These are phyloP conservation scores for Rhodotorula sp. DNA, from an alignment of 1,284 basidiomycete genomes.

Conservation along the genomic window DNA sequence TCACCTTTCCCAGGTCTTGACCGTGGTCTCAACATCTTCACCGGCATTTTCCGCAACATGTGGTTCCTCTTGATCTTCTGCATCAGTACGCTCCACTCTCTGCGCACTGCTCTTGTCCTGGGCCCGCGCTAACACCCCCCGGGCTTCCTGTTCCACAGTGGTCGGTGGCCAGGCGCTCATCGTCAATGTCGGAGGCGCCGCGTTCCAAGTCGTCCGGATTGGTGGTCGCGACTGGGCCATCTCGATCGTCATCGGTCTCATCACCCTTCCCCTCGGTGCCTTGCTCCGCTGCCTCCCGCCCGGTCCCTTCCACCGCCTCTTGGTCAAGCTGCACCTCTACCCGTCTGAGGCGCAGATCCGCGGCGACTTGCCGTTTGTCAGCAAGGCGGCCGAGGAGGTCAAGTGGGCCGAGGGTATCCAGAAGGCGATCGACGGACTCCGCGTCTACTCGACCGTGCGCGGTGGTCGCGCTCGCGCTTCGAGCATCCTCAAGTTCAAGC, in stretches of 20 bases:
- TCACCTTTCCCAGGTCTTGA: constrained; percentile 57
- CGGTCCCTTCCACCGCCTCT: constrained; percentile 69
- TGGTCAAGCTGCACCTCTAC: constrained; percentile 67
- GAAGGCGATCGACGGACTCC: constrained; percentile 79
- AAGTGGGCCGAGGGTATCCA: constrained; percentile 60
- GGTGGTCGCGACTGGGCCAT: constrained; percentile 88
- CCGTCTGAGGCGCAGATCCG: constrained; percentile 54
- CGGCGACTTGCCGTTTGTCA: constrained; percentile 66
- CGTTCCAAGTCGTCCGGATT: constrained; percentile 84
- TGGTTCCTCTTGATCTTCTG: constrained; percentile 86
- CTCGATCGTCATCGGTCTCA: constrained; percentile 77
- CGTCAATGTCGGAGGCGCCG: constrained; percentile 84
- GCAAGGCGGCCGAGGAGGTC: constrained; percentile 49
- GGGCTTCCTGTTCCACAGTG: constrained; percentile 56
- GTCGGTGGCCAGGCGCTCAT: constrained; percentile 83
- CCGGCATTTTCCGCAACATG: constrained; percentile 73
- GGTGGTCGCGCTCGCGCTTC: constrained; percentile 63
- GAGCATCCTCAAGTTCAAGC: constrained; percentile 47
- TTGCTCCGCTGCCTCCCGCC: constrained; percentile 81
- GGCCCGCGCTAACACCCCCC: too few relatives aligned
- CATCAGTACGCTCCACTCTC: constrained; percentile 60
- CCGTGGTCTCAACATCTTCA: constrained; percentile 82
- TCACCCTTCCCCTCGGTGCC: constrained; percentile 84
- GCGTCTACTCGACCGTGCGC: constrained; percentile 74
- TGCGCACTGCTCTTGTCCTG: too few relatives aligned